Conservation (phyloP, 352 stramenopile genomes). For the Phytopythium mirpurense region DNA sequence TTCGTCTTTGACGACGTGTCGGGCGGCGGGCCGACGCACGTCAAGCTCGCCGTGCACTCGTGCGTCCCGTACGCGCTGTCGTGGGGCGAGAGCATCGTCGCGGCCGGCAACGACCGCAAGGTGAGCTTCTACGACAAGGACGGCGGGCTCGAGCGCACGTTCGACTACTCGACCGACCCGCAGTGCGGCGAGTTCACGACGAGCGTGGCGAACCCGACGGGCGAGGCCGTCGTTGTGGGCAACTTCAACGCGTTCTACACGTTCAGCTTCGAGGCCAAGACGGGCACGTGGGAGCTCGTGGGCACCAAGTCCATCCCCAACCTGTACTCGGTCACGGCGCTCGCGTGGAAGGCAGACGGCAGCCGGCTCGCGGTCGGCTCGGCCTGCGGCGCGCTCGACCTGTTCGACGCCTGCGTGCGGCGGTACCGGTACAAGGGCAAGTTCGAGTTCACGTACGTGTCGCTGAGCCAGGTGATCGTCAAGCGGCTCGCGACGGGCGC, state of each 20-base stretch:
- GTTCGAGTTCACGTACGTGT: slow-evolving; percentile 96
- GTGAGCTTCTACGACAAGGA: slow-evolving; percentile 92
- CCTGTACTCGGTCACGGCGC: slow-evolving; percentile 90
- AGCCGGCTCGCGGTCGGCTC: slow-evolving; percentile 87
- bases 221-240: slow-evolving; percentile 88
- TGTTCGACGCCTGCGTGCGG: slow-evolving; percentile 91
- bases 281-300: slow-evolving; percentile 79
- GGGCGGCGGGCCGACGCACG: slow-evolving; percentile 66
- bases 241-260: slow-evolving; percentile 94
- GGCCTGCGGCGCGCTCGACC: slow-evolving; percentile 87
- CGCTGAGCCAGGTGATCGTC: slow-evolving; percentile 91
- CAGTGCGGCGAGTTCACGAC: slow-evolving; percentile 80
- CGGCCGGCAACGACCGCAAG: slow-evolving; percentile 87
- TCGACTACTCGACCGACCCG: slow-evolving; percentile 88
- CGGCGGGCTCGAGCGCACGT: slow-evolving; percentile 76
- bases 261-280: slow-evolving; percentile 84
- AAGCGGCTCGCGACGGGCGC: slow-evolving; percentile 85
- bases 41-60: slow-evolving; percentile 85
- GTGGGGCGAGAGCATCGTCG: slow-evolving; percentile 90
- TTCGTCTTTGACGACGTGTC: slow-evolving; percentile 90
- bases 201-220: slow-evolving; percentile 86
- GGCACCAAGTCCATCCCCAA: slow-evolving; percentile 87
- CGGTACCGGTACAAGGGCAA: slow-evolving; percentile 92
- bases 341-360: slow-evolving; percentile 91
- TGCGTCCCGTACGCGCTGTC: slow-evolving; percentile 88